Base-by-base conservation (phyloP, 75 land plant genomes). In the Adiantum capillusveneris region DNA sequence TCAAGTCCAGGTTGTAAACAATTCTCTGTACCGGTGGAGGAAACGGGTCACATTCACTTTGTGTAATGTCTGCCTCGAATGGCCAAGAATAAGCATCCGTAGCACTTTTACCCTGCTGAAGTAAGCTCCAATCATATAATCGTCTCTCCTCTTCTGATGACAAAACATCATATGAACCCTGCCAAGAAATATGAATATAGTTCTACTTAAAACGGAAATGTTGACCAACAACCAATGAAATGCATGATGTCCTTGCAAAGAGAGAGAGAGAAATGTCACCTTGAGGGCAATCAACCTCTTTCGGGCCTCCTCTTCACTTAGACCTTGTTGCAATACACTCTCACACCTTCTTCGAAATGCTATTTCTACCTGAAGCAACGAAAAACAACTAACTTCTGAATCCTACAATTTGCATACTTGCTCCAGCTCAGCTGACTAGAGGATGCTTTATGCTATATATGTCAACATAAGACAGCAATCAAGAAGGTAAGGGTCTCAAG, bases 71-170 rank as follows among this genome's bases (percentile, higher is more conserved):
- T 16, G 72, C 86, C 50, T 85, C 95, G 28, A 69, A 83, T 30
- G 95, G 95, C 95, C 95, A 89, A 20, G 64, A 59, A 60, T 89
- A 89, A 58, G 36, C 61, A 36, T 64, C 66, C 25, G 70, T 82
- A 31, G 78, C 74, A 44, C 68, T 75, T n/a, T n/a, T n/a, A 41
- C 73, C 76, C 21, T 21, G 71, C 39, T 86, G 81, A 0, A 78
- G 62, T 65, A 89, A 70, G 65, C 89, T 83, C 95, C 95, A 89
- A 55, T 89, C 95, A 59, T 89, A 85, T 44, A 89, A 25, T 54
- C 95, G 83, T 42, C 95, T 78, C 49, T 89, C 86, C 54, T 80
- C 84, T 51, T 70, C 80, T 19, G 84, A 65, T 16, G 86, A 82
- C 28, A 89, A 67, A 30, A 89, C 73, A 0, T 71, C 57, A 58